A percentile compares a stretch with the other conserved stretches of the same genome.
phyloP scores from a whole-genome alignment of 352 stramenopile genomes.

The Pythium phragmiticola region DNA sequence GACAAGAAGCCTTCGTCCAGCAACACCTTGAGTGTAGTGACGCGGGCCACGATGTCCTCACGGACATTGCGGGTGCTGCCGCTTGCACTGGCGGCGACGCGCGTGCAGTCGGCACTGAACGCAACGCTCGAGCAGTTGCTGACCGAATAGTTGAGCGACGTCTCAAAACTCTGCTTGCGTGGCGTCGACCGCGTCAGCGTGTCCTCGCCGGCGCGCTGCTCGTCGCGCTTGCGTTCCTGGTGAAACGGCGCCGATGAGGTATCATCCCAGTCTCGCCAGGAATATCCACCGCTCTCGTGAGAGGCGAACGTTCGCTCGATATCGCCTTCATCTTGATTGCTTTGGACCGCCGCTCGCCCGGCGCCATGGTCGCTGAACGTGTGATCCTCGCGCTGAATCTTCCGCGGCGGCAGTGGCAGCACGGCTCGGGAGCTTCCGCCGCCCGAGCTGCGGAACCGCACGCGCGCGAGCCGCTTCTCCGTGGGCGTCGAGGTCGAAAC shows the following conservation, averaged over 20 bases:
- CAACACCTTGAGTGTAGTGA: conserved; percentile 71
- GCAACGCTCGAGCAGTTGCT: conserved; percentile 17
- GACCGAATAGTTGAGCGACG: background rate
- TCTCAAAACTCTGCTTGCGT: conserved; percentile 1
- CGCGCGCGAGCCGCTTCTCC: conserved; percentile 32
- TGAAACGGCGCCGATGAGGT: background rate
- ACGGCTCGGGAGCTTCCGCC: conserved; percentile 6
- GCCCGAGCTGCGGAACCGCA: conserved; percentile 23
- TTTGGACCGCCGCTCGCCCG: background rate
- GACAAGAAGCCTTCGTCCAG: conserved; percentile 81
- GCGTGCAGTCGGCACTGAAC: conserved; percentile 37
- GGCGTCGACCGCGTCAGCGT: conserved; percentile 18
- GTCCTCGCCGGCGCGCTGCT: conserved; percentile 23
- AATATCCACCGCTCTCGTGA: background rate
- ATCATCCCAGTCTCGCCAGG: conserved; percentile 9
- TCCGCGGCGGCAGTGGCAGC: conserved; percentile 18
- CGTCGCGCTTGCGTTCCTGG: conserved; percentile 12
- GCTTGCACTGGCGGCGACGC: conserved; percentile 16
- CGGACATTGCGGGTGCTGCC: conserved; percentile 28
- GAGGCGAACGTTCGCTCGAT: conserved; percentile 2
- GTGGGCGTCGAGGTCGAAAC: conserved; percentile 56
- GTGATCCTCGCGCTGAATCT: conserved; percentile 3
- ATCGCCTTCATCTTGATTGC: conserved; percentile 16
- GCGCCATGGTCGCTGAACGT: background rate
- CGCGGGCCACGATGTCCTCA: conserved; percentile 58